Base-by-base conservation (phyloP, 768 basidiomycete genomes). In the Dacryopinax primogenitus region DNA sequence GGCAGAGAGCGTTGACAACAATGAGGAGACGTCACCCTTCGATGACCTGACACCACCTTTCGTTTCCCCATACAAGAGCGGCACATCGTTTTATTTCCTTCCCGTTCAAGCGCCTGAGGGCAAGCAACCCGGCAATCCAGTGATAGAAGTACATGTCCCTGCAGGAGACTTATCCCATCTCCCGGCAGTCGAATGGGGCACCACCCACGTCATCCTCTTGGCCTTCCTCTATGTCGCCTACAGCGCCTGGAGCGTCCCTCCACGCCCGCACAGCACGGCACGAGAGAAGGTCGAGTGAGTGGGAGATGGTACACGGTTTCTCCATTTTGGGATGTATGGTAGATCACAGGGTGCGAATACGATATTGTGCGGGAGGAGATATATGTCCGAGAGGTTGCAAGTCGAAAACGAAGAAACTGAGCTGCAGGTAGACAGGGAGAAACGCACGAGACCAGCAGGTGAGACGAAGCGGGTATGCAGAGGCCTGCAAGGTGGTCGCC, bases 111-210 rank as follows among this genome's bases (percentile, higher is more conserved):
- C 28, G 16, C 41, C 28, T n/a, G 35, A 23, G 18, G 33, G 28
- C 6, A 16, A n/a, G 4, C 26, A 18, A 6, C 4, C 30, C 26
- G 51, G 51, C 26, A 13, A 3, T 26, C 51, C 51, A 18, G 21
- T 6, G 4, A 21, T 65, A 34, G 23, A 28, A 12, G 62, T 69
- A 30, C 58, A 61, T 21, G 65, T 69, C 2, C 68, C 68, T 32
- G 58, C 64, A 32, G 68, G 68, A 3, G 34, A 65, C 62, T 33
- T 30, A 1, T 30, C 45, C 15, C 62, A 69, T 33, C 39, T 65
- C 16, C 32, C 51, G 21, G 47, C 63, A 37, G 65, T 69, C 6
- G 68, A 69, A 39, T 45, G 34, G 16, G 44, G 64, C 26, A 69
- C 68, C 13, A 23, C 34, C 26, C 35, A 65, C 12, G 65, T 36